Evolutionary conservation across 2,329 filamentous ascomycete species (phyloP), one percentile per base, ranked within the genome.

Genomic region (Nigrospora oryzae): DNA sequence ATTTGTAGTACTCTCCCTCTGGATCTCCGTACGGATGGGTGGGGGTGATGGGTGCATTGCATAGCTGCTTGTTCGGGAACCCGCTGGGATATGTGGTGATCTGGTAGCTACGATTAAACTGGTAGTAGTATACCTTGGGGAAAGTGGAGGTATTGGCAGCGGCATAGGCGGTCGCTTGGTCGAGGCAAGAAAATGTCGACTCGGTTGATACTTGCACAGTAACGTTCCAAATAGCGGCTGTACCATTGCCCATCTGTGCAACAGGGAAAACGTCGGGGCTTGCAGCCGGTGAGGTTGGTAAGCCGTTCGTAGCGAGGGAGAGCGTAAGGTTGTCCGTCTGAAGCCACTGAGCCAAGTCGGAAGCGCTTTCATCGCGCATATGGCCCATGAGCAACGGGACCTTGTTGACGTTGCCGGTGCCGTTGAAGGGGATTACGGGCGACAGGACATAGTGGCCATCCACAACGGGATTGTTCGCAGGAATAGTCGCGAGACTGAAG

Each of bases 131-230:
- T 0, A 77, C 63, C 1, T 48, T 15, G 4, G 64, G 59, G 53
- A 80, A 74, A 0, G 70, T 67, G 3, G 62, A 59, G 14, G 65
- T 68, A 14, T 55, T 46, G 0, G 71, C 61, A 3, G 70, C 75
- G 0, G 73, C 65, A 53, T 72, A 73, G 7, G 72, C 72, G 3
- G 77, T 81, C 5, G 77, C 76, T 57, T 81, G 70, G 55, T 79
- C 75, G 42, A 76, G 62, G 56, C 79, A 83, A 46, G 77, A 72
- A 65, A 81, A 81, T 10, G 72, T 70, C 42, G 68, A 74, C 56
- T 82, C 77, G 3, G 77, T 81, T 3, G 74, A 70, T 36, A 81
- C 63, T 6, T 73, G 73, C 7, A 73, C 64, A 16, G 70, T 69
- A 32, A 74, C 65, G 48, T 77, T 79, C 66, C 74, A 81, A 3